Evolutionary conservation across 805 yeast species (phyloP).

Genomic region (Teunomyces pallodes): DNA sequence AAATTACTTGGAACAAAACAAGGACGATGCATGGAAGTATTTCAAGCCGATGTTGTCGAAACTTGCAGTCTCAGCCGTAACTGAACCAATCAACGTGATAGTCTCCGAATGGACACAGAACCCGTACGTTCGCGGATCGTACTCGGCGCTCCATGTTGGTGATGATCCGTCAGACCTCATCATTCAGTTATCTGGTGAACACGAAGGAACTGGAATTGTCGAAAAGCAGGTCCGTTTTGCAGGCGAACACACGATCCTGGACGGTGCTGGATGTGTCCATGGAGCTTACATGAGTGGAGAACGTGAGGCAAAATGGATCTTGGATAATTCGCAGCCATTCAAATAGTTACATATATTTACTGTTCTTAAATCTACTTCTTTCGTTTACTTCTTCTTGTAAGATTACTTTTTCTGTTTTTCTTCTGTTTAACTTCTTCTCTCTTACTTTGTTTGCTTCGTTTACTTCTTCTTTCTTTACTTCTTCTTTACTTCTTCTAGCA

Average conservation of each 20-base stretch:
- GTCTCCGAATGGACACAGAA: conserved; percentile 76
- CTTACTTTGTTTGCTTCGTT: neutral
- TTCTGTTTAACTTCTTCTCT: neutral
- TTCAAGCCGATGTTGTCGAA: conserved; percentile 51
- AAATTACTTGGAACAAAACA: conserved; percentile 50
- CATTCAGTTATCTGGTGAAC: conserved; percentile 52
- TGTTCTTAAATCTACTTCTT: neutral
- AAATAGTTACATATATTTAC: neutral
- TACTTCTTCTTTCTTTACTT: neutral
- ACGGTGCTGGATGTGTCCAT: conserved; percentile 90
- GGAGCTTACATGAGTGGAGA: conserved; percentile 83
- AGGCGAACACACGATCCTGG: conserved; percentile 84
- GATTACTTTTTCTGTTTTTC: neutral
- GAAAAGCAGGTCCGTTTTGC: conserved; percentile 69
- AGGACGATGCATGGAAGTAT: conserved; percentile 53
- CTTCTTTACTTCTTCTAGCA: neutral
- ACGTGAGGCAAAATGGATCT: conserved; percentile 49
- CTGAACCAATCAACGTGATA: conserved; percentile 35
- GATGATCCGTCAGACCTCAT: conserved; percentile 68
- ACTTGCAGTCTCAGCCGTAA: conserved; percentile 17
- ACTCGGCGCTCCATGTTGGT: conserved; percentile 65
- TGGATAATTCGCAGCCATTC: conserved; percentile 7
- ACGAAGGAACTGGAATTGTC: conserved; percentile 40
- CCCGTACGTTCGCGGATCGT: conserved; percentile 78
- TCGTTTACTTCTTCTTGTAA: neutral